phyloP scores from a whole-genome alignment of 345 rosid genomes.

The Hypericum androsaemum region DNA sequence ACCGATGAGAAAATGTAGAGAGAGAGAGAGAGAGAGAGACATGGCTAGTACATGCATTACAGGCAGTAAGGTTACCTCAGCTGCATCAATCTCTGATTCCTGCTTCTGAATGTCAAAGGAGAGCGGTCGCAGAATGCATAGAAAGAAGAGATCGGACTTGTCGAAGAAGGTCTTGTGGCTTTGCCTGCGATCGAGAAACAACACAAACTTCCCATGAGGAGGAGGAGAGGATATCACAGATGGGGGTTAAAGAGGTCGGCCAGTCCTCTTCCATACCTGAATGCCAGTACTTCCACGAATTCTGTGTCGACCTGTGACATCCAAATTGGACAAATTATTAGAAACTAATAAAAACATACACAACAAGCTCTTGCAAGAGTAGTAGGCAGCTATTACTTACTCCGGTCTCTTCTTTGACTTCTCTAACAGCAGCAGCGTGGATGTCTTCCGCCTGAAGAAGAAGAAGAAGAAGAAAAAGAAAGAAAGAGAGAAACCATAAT shows the following conservation, averaged over 20 bases:
- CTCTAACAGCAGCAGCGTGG: constrained; percentile 65
- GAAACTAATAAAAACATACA: too few relatives aligned
- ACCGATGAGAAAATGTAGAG: not conserved
- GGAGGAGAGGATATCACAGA: not conserved
- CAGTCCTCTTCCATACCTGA: constrained; percentile 42
- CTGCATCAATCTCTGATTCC: constrained; percentile 67
- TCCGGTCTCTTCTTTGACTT: constrained; percentile 89
- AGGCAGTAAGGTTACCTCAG: constrained; percentile 38
- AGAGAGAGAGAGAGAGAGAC: not conserved
- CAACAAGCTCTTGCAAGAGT: too few relatives aligned
- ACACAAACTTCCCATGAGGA: not conserved
- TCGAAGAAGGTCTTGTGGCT: constrained; percentile 59
- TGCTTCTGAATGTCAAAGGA: constrained; percentile 57
- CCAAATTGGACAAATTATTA: too few relatives aligned
- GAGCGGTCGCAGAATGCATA: constrained; percentile 68
- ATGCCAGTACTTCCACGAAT: constrained; percentile 64
- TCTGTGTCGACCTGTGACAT: constrained; percentile 61
- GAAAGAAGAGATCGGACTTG: constrained; percentile 70
- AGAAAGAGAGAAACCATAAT: constrained; percentile 4
- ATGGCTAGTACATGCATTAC: constrained; percentile 53
- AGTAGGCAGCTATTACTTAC: constrained; percentile 37
- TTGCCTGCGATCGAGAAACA: constrained; percentile 36
- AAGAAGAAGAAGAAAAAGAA: too few relatives aligned
- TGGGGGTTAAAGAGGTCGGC: not conserved
- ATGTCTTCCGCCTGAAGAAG: constrained; percentile 72